phyloP scores from a whole-genome alignment of 768 basidiomycete species.

The Ramaria sp. region DNA sequence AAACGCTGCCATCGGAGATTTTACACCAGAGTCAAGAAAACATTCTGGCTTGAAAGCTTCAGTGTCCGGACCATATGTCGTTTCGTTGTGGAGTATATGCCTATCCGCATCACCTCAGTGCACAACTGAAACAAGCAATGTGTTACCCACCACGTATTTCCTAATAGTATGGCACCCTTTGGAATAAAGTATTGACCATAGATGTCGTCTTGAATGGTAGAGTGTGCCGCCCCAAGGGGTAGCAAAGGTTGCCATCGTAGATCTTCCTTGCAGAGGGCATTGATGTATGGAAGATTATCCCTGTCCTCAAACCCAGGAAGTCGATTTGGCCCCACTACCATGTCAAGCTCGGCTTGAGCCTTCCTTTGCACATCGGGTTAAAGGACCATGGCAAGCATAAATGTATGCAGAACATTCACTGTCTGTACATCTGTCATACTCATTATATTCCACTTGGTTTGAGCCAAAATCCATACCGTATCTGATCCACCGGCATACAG shows the following conservation, averaged over 20 bases:
- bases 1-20: not conserved
- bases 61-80: constrained; percentile 23
- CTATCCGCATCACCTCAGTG: constrained; percentile 19
- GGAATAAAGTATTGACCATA: constrained; percentile 24
- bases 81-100: constrained; percentile 37
- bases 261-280: not conserved
- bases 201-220: constrained; percentile 20
- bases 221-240: constrained; percentile 16
- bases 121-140: constrained; percentile 16
- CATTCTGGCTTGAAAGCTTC: constrained; percentile 8
- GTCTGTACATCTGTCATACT: not conserved
- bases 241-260: not conserved
- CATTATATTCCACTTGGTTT: not conserved
- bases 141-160: constrained; percentile 17
- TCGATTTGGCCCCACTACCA: not conserved
- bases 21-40: constrained; percentile 16
- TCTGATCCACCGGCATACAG: constrained; percentile 34
- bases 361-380: not conserved
- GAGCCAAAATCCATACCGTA: constrained; percentile 23
- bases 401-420: not conserved
- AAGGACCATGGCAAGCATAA: not conserved
- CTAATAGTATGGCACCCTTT: constrained; percentile 18
- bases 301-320: not conserved
- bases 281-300: not conserved
- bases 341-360: constrained; percentile 1